Base-by-base conservation (phyloP, 106 monocot species). In the Phalaenopsis aphrodite region DNA sequence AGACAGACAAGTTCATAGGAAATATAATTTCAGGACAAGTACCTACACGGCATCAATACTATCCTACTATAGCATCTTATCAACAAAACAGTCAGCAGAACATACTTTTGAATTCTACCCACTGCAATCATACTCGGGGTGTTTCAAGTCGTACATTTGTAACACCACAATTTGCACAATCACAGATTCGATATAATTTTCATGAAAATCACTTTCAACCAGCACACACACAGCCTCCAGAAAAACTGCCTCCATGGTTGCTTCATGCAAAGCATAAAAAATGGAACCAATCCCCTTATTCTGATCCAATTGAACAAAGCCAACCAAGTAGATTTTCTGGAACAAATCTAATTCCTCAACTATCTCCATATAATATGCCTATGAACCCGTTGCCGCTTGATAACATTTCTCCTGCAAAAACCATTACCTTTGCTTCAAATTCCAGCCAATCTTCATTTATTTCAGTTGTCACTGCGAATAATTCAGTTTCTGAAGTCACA, bases 231-330 rank as follows among this genome's bases (percentile, higher is more conserved):
- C 76, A 79, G 11, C 21, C 84, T 73, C 41, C 85, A 38, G 30
- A 49, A 12, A 81, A 69, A 43, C 71, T 81, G 58, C 78, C 83
- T 57, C 83, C 76, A 49, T 89, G 88, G 84, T 41, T 86, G 36
- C 14, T 84, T 18, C 81, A 86, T 57, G 75, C 81, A 78, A 65
- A 80, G 15, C 67, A 52, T 23, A 52, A 80, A 19, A 79, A 42
- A 30, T 76, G 77, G 38, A 78, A 18, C 24, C 75, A 56, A 52
- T 67, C 82, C 42, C 55, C 83, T 67, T 80, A 76, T 78, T 14
- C 57, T 56, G 55, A 78, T 42, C 56, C 64, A 12, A 17, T 77
- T 68, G 52, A 52, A 12, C 14, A 12, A 14, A 52, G 52, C 52
- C 52, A 52, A 52, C 15, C 10, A 52, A 12, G 10, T 52, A 12